A percentile compares a stretch with the other conserved stretches of the same genome.
Evolutionary conservation across 768 basidiomycete species (phyloP).

Genomic region (Sporobolomyces phaffii): DNA sequence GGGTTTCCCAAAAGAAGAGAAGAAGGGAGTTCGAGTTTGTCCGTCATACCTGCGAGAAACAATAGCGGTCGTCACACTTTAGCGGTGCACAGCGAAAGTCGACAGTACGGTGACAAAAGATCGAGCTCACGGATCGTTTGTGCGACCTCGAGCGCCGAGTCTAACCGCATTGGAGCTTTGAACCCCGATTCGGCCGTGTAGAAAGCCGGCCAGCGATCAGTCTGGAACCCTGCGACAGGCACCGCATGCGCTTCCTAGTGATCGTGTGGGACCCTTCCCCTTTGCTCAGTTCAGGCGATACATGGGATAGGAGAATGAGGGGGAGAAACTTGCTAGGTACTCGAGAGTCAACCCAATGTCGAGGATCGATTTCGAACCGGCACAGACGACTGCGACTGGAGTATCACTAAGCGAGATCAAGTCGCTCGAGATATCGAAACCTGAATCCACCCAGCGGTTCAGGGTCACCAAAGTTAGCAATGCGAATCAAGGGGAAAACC

Average conservation of each 20-base stretch:
- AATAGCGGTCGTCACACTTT: no score
- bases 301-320: neutral
- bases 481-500: no score
- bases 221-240: conserved; percentile 74
- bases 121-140: conserved; percentile 61
- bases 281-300: no score
- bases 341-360: conserved; percentile 68
- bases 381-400: conserved; percentile 84
- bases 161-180: conserved; percentile 72
- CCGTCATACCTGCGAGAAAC: conserved; percentile 12
- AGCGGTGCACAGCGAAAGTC: no score
- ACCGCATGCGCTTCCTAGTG: conserved; percentile 88
- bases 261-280: neutral
- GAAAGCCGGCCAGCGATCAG: conserved; percentile 88
- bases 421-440: conserved; percentile 93
- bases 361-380: conserved; percentile 88
- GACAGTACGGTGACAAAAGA: neutral
- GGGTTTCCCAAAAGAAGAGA: conserved; percentile 81
- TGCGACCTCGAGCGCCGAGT: conserved; percentile 63
- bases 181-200: conserved; percentile 78
- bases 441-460: conserved; percentile 48
- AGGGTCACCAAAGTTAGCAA: no score
- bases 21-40: conserved; percentile 60
- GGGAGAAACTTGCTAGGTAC: conserved; percentile 45
- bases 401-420: conserved; percentile 80